These are phyloP conservation scores for Acanthamoeba lenticulata DNA, from an alignment of 208 protist species.

Conservation along the genomic window DNA sequence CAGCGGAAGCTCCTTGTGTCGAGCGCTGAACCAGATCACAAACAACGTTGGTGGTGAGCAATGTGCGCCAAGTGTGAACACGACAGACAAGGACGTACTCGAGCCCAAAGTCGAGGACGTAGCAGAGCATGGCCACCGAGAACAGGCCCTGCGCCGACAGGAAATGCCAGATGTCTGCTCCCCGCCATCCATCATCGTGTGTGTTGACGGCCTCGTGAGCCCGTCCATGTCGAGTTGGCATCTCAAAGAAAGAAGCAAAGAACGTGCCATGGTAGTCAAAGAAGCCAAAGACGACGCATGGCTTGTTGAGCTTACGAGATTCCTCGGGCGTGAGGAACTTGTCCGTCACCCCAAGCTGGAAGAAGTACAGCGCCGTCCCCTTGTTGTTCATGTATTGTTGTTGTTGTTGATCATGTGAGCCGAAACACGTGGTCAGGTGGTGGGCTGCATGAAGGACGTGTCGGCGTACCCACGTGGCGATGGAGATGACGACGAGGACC, in stretches of 20 bases:
- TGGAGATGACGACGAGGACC: neutral
- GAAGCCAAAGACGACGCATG: constrained; percentile 15
- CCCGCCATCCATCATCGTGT: neutral
- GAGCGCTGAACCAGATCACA: neutral
- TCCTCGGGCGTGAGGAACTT: constrained; percentile 36
- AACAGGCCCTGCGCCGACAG: neutral
- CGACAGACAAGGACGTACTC: neutral
- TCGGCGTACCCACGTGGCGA: neutral
- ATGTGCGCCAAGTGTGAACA: neutral
- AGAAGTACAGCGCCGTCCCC: constrained; percentile 18
- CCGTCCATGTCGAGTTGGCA: too few species aligned
- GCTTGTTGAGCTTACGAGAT: neutral
- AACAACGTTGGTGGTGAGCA: neutral
- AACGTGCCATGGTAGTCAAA: constrained; percentile 20
- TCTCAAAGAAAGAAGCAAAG: too few species aligned
- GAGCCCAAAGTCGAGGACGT: constrained; percentile 15
- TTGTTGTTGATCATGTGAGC: neutral
- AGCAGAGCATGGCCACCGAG: neutral
- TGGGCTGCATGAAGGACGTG: neutral
- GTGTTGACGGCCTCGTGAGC: too few species aligned
- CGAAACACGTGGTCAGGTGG: neutral
- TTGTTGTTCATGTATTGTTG: neutral
- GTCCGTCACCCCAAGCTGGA: neutral
- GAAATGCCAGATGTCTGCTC: constrained; percentile 42
- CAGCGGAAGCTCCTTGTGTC: neutral